Base-by-base conservation (phyloP, 345 rosid genomes). In the Lagerstroemia speciosa region DNA sequence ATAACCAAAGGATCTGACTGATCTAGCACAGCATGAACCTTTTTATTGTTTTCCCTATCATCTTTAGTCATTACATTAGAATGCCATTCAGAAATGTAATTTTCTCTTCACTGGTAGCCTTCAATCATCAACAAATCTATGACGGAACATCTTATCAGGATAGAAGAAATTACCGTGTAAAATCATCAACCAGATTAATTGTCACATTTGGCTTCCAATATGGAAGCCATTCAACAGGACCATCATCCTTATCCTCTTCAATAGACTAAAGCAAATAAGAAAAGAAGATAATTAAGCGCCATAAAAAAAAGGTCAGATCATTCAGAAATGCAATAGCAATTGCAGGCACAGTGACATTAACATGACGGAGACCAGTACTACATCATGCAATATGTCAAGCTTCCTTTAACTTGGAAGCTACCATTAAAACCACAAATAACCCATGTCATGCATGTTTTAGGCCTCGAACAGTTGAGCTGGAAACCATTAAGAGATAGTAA, bases 121-220 rank as follows among this genome's bases (percentile, higher is more conserved):
- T n/a, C 14, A 53, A 1, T 6, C 24, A 6, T 53, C 2, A 58
- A 29, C 19, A 58, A 58, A 27, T 1, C 14, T 8, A 58, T 14
- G 29, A 12, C 15, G 8, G 32, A 57, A 57, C 17, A 4, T 24
- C 30, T 57, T 27, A 57, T 24, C 1, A 27, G 62, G 62, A 31
- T 70, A 32, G 67, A 57, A 57, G 62, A 34, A 71, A 73, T 75
- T 85, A 95, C 99, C 79, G 78, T 48, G 97, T 88, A 73, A 92
- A 92, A 76, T 95, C 99, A 72, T 95, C 98, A 52, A 94, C 90
- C 69, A 94, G 78, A 75, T 88, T 91, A 67, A 91, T 78, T n/a
- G 99, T 91, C 60, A 91, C 80, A 83, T 94, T 94, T 45, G 99
- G 99, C 77, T 94, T 94, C 93, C 96, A 91, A 77, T 84, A 84